phyloP scores from a whole-genome alignment of 2,329 filamentous ascomycete species.

The Aspergillus sp. region DNA sequence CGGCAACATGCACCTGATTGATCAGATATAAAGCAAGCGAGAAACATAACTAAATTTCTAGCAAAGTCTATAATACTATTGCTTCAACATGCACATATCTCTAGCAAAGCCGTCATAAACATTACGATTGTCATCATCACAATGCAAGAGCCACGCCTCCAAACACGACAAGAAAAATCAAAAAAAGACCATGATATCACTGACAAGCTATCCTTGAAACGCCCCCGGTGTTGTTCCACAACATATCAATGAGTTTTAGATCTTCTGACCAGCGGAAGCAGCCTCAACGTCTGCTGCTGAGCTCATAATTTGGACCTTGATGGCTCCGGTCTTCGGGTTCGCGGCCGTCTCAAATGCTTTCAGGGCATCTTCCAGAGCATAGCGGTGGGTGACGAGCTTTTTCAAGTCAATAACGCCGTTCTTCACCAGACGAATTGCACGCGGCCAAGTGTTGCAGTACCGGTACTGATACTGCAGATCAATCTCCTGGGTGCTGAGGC shows the following conservation, averaged over 20 bases:
- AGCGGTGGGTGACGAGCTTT: constrained; percentile 86
- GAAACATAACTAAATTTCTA: constrained; percentile 19
- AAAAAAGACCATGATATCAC: constrained; percentile 19
- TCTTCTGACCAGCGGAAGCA: constrained; percentile 36
- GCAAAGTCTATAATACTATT: constrained; percentile 23
- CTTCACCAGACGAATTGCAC: constrained; percentile 84
- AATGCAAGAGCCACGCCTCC: constrained; percentile 18
- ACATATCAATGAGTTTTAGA: constrained; percentile 23
- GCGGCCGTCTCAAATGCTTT: constrained; percentile 89
- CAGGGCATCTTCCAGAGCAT: constrained; percentile 80
- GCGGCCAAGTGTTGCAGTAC: constrained; percentile 94
- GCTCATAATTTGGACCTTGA: constrained; percentile 87
- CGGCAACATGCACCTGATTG: not conserved
- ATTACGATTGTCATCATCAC: constrained; percentile 21
- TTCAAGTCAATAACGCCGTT: constrained; percentile 81
- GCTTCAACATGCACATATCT: constrained; percentile 22
- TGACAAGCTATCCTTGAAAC: constrained; percentile 19
- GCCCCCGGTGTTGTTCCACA: constrained; percentile 12
- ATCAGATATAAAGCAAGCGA: not conserved
- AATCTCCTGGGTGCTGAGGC: constrained; percentile 85
- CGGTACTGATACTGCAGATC: constrained; percentile 97
- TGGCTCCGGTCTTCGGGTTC: constrained; percentile 89
- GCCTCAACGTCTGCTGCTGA: constrained; percentile 45
- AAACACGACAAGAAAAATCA: constrained; percentile 8
- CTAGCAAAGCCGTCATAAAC: constrained; percentile 26